Evolutionary conservation across 306 rosid species (phyloP), one percentile per base, ranked within the genome.

Genomic region (Betula pendula): DNA sequence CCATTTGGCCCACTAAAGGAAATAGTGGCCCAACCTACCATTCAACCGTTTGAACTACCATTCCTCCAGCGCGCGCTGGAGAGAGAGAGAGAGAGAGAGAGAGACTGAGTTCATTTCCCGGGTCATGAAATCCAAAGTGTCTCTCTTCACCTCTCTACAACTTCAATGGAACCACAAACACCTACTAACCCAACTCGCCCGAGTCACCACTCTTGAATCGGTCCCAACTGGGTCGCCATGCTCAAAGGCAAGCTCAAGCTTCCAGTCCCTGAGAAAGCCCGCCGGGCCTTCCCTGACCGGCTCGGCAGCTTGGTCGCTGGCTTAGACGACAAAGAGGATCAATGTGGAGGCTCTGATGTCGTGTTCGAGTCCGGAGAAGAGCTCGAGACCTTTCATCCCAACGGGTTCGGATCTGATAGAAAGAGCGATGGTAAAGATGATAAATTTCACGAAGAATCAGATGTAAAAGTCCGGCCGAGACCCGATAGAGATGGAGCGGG

Each of bases 191-290:
- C 82, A 47, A 78, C 72, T 74, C 79, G 77, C 48, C 40, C 72
- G 42, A 43, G 14, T 70, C 76, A 3, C n/a, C 56, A 29, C 22
- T 12, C 4, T 29, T 44, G 68, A 76, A 78, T 81, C 84, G 2
- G 66, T 48, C 52, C 19, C 52, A 53, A 73, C 80, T 73, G 76
- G 75, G 60, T 55, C 27, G 55, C 74, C 73, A 92, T 87, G 97
- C 87, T 84, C 86, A 90, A 82, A 77, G 97, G 87, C 70, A 90
- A 87, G 85, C 79, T 85, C 82, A 92, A 89, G 82, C 86, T 88
- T 73, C 93, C 82, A 9, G 85, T 88, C 71, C 93, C 82, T 3
- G 88, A 87, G 55, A 85, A 81, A 73, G 70, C 81, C 79, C 81
- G 80, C 19, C 77, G 77, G 59, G 75, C 75, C 31, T 87, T 87